Percentiles rank a stretch among this genome's conserved stretches.
phyloP scores from a whole-genome alignment of 495 filamentous ascomycete genomes.

The Aspergillus biplanus region DNA sequence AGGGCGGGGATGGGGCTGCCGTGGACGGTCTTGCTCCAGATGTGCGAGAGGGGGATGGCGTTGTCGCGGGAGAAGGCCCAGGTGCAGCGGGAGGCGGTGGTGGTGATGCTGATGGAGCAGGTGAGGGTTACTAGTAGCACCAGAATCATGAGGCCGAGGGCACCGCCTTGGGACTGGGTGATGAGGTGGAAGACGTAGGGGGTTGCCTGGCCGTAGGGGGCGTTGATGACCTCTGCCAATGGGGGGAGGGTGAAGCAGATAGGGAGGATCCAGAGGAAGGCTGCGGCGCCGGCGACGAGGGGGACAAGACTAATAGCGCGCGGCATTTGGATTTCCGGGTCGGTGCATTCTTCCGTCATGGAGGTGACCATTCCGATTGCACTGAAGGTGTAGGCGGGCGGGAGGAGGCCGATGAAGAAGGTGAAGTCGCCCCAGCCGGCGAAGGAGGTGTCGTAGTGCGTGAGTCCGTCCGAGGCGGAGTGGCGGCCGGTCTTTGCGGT shows the following conservation, averaged over 20 bases:
- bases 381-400: constrained; percentile 55
- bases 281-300: constrained; percentile 25
- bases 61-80: constrained; percentile 66
- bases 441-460: constrained; percentile 52
- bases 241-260: constrained; percentile 52
- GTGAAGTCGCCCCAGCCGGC: constrained; percentile 51
- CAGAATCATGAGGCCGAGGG: constrained; percentile 48
- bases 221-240: constrained; percentile 42
- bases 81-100: constrained; percentile 60
- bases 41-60: constrained; percentile 38
- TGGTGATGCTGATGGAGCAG: constrained; percentile 64
- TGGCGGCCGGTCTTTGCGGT: constrained; percentile 49
- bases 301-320: constrained; percentile 47
- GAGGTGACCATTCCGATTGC: constrained; percentile 56
- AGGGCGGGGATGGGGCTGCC: constrained; percentile 43
- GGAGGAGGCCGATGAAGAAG: constrained; percentile 57
- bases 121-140: constrained; percentile 67
- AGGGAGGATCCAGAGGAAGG: constrained; percentile 38
- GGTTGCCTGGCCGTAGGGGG: constrained; percentile 46
- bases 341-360: constrained; percentile 54
- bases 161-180: constrained; percentile 53
- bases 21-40: constrained; percentile 36
- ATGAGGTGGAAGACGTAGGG: constrained; percentile 53
- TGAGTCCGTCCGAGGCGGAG: constrained; percentile 43
- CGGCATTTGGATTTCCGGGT: constrained; percentile 50